phyloP scores from a whole-genome alignment of 176 grass and related monocot genomes.

The Phoenix dactylifera region DNA sequence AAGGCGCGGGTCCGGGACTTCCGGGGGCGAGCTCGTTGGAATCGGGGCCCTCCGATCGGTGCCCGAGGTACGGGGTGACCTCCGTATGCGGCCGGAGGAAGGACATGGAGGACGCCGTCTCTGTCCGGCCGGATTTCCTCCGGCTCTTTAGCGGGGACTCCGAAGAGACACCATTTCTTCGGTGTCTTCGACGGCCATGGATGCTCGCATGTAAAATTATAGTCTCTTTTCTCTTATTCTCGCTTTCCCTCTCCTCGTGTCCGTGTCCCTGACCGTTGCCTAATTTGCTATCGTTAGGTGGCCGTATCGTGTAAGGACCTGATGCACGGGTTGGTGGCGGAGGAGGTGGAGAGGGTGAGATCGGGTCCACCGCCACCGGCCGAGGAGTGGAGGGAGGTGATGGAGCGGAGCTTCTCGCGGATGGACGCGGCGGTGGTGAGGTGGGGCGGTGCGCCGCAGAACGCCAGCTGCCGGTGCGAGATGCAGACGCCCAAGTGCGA shows the following conservation, averaged over 20 bases:
- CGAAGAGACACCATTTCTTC: slow-evolving; percentile 48
- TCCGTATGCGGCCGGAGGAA: slow-evolving; percentile 66
- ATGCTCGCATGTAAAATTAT: slow-evolving; percentile 66
- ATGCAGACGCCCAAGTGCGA: slow-evolving; percentile 65
- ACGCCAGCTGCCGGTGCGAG: slow-evolving; percentile 62
- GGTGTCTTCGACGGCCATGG: slow-evolving; percentile 88
- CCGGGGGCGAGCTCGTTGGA: background rate
- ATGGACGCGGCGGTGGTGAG: slow-evolving; percentile 53
- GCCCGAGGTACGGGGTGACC: slow-evolving; percentile 33
- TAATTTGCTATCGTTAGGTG: slow-evolving; percentile 29
- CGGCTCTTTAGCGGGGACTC: background rate
- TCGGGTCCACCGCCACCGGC: background rate
- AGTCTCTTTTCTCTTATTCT: background rate
- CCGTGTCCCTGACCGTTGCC: too few species aligned
- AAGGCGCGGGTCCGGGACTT: background rate
- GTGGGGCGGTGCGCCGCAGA: slow-evolving; percentile 28
- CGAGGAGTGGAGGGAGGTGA: slow-evolving; percentile 42
- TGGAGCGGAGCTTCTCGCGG: slow-evolving; percentile 71
- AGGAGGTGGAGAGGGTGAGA: slow-evolving; percentile 26
- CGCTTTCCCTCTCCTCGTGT: background rate
- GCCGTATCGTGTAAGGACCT: slow-evolving; percentile 47
- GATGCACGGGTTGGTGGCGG: slow-evolving; percentile 65
- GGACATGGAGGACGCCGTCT: slow-evolving; percentile 86
- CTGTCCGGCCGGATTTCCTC: slow-evolving; percentile 31
- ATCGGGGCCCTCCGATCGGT: slow-evolving; percentile 4